Evolutionary conservation across 2,329 filamentous ascomycete genomes (phyloP), one percentile per base, ranked within the genome.

Genomic region (Paecilomyces sp.): DNA sequence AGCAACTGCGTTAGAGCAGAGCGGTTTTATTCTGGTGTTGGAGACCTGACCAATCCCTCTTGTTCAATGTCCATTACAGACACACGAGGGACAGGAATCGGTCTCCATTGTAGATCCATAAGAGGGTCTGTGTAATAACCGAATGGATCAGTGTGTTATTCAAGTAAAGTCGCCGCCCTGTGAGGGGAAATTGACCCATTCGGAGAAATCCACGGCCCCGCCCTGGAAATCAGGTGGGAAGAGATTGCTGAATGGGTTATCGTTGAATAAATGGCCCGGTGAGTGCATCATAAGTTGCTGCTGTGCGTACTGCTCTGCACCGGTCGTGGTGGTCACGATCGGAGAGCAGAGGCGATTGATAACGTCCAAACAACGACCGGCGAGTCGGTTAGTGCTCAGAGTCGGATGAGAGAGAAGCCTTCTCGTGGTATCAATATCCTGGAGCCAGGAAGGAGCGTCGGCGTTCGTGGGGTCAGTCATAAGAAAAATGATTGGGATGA

Each of bases 401-500:
- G 74, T 72, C 6, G 73, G 73, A 56, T 75, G 70, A 6, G 68
- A 68, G n/a, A 77, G 65, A 3, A 77, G 73, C 5, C 69, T 66
- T 60, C 75, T 76, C 6, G 75, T 77, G 9, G 73, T 71, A 62
- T 74, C 72, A n/a, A 77, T 71, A 36, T 75, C 73, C 55, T 72
- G 72, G 12, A 75, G 67, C 73, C 73, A 75, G 56, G 67, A 68
- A 11, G 71, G 64, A 56, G 70, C 71, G 57, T 75, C 72, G 1
- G 71, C 65, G 55, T 69, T 74, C 15, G 72, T 71, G 0, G 76
- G 74, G 52, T 76, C 75, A 3, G 74, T 77, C 70, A 76, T 76
- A 31, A 79, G 67, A 58, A 75, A 74, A 55, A 79, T 74, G 31
- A 77, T 72, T 3, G 76, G 76, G 54, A 79, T 77, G 2, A 79